These are phyloP conservation scores for Boletus mariae DNA, from an alignment of 1,284 basidiomycete species.

Conservation along the genomic window DNA sequence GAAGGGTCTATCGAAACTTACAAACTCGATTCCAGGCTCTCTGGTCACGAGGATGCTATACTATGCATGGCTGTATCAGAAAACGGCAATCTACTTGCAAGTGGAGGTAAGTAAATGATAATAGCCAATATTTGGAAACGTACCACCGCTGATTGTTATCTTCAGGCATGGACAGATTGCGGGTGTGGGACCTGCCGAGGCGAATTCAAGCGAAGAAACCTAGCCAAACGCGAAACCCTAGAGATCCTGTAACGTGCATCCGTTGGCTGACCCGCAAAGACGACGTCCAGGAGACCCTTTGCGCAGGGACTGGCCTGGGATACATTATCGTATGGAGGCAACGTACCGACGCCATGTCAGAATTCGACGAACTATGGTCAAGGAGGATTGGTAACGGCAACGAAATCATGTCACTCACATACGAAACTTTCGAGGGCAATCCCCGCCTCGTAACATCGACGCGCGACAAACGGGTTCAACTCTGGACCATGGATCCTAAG, in stretches of 20 bases:
- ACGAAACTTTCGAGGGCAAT: not conserved
- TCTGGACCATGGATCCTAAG: not conserved
- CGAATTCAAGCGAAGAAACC: not conserved
- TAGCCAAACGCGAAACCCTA: not conserved
- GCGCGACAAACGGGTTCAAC: not conserved
- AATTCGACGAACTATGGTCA: not conserved
- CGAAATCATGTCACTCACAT: not conserved
- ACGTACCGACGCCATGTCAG: not conserved
- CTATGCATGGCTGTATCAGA: not conserved
- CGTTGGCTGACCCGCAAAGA: not conserved
- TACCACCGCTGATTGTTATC: not conserved
- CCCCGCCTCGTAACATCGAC: not conserved
- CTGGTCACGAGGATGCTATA: not conserved
- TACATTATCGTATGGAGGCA: not conserved
- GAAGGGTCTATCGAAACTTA: not conserved
- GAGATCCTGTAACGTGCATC: not conserved
- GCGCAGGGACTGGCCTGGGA: not conserved
- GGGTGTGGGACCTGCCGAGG: not conserved
- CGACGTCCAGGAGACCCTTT: not conserved
- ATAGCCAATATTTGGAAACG: no score
- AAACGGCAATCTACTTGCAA: not conserved
- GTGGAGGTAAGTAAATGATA: not conserved
- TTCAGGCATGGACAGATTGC: not conserved
- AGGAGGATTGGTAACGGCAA: not conserved
- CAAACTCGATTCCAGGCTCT: not conserved